Evolutionary conservation across 2,329 filamentous ascomycete species (phyloP).

Genomic region (Ophiostoma ips): DNA sequence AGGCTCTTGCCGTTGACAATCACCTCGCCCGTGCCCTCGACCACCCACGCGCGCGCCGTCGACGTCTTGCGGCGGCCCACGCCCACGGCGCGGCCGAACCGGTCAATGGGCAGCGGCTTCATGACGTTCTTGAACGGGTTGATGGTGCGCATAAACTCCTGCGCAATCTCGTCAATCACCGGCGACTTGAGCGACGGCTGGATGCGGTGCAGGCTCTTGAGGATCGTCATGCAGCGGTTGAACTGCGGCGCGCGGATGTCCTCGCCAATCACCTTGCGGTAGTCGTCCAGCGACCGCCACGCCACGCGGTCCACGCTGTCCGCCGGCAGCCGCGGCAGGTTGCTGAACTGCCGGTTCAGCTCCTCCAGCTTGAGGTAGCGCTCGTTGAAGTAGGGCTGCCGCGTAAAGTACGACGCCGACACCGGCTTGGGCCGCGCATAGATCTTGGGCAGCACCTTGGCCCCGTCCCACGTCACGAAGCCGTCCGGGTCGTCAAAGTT

Average conservation of each 20-base stretch:
- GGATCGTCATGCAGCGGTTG: conserved; percentile 57
- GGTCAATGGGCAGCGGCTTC: conserved; percentile 55
- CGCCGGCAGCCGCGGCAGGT: conserved; percentile 54
- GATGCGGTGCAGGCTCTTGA: conserved; percentile 74
- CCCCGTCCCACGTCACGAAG: background rate
- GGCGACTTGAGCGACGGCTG: conserved; percentile 61
- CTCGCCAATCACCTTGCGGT: conserved; percentile 58
- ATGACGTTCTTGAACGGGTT: conserved; percentile 54
- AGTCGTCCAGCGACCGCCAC: conserved; percentile 70
- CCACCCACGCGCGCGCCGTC: conserved; percentile 69
- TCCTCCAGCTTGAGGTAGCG: conserved; percentile 59
- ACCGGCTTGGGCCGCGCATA: conserved; percentile 65
- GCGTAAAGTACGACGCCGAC: conserved; percentile 91
- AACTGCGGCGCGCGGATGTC: conserved; percentile 65
- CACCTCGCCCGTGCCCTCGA: conserved; percentile 85
- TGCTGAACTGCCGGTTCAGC: conserved; percentile 56
- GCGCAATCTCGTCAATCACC: conserved; percentile 51
- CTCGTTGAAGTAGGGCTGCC: conserved; percentile 74
- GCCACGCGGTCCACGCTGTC: conserved; percentile 57
- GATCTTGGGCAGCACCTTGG: background rate
- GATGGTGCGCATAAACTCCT: conserved; percentile 59
- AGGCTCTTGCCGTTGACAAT: conserved; percentile 83
- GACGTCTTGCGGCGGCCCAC: conserved; percentile 81
- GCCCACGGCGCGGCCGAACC: conserved; percentile 63
- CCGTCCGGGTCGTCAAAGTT: background rate